Base-by-base conservation (phyloP, 2,329 filamentous ascomycete species). In the Nothomitra cinnamomea region DNA sequence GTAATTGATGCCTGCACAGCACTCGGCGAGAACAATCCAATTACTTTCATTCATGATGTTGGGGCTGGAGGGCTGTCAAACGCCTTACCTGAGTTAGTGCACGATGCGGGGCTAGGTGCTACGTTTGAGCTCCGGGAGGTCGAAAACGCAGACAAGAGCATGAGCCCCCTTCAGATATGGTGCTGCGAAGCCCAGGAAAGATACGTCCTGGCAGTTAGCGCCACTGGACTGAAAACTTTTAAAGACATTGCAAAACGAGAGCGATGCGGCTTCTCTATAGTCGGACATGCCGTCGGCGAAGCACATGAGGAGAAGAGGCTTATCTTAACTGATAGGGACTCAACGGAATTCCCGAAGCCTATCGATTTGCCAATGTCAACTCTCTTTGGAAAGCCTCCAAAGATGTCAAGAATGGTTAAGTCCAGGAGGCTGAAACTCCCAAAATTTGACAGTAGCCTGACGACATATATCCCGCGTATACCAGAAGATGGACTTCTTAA, bases 161-260 rank as follows among this genome's bases (percentile, higher is more conserved):
- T 98, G 85, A 95, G 87, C 62, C 92, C 92, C 19, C 78, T 98
- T 55, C 87, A 96, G 65, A 95, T 98, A 48, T 96, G 90, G 89
- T 95, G 92, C 67, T 94, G 90, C 61, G 90, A 96, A 66, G 87
- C 92, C 0, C 92, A 98, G 65, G 92, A 98, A 68, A 78, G 92
- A 65, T 98, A 98, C 62, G 92, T 98, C 6, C 72, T 98, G 61
- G 82, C 94, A 7, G 80, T 98, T 57, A 87, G 89, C 56, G 78
- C 80, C 52, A 83, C 92, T 19, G 76, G 81, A 53, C 77, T 96
- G 62, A 88, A 90, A 61, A 71, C 72, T 21, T 84, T 84, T 67
- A 76, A 74, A 58, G 70, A 81, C 69, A 73, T 98, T 60, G 73
- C 71, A 66, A 77, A 83, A 57, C 79, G 92, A 64, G 92, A 98